Evolutionary conservation across 305 asterid genomes (phyloP).

Genomic region (Solanum chacoense): DNA sequence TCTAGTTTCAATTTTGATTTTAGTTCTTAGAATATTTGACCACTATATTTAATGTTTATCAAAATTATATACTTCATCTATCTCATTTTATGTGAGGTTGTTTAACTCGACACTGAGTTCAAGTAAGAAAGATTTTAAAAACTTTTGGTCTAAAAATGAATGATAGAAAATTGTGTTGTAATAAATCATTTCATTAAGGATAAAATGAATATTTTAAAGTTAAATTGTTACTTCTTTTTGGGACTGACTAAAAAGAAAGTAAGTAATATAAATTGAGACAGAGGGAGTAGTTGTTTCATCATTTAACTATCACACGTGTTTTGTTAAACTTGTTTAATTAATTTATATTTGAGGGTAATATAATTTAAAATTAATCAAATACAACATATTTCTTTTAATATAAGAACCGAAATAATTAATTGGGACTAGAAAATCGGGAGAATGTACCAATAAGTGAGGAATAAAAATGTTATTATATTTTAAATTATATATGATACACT

Average conservation of each 20-base stretch:
- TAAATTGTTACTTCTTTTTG: not conserved
- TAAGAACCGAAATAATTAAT: not conserved
- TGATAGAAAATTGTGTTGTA: not conserved
- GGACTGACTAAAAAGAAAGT: not conserved
- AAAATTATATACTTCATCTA: not conserved
- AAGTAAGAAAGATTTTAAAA: too few relatives aligned
- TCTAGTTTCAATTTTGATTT: not conserved
- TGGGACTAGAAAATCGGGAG: not conserved
- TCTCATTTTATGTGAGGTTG: not conserved
- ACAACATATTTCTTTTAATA: not conserved
- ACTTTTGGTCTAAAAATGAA: too few relatives aligned
- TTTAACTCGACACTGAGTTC: not conserved
- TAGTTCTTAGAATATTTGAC: not conserved
- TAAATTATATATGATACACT: not conserved
- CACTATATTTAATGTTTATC: not conserved
- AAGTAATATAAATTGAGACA: not conserved
- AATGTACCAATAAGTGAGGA: not conserved
- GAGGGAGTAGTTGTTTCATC: not conserved
- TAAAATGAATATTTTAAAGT: too few relatives aligned
- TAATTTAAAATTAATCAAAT: not conserved
- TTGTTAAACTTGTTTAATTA: not conserved
- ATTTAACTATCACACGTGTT: not conserved
- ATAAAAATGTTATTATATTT: not conserved
- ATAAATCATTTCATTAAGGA: not conserved
- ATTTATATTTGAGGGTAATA: not conserved